phyloP scores from a whole-genome alignment of 495 filamentous ascomycete genomes.

The Podospora didyma region DNA sequence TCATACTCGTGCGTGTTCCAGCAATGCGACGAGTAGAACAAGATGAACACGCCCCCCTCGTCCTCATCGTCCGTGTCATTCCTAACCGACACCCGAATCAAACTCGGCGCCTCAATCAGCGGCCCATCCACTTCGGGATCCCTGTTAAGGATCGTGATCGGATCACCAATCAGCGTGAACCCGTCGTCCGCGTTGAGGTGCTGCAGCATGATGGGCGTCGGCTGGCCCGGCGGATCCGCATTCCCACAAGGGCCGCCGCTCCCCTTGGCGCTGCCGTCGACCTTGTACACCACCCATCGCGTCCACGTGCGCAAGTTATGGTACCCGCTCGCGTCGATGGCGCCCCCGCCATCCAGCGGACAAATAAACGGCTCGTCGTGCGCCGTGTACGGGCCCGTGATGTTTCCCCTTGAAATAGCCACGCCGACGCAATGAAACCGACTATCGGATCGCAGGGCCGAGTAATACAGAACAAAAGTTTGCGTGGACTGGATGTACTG shows the following conservation, averaged over 20 bases:
- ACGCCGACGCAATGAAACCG: too few relatives aligned
- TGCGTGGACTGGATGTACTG: slow-evolving; percentile 31
- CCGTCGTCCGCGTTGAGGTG: slow-evolving; percentile 46
- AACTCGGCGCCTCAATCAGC: too few relatives aligned
- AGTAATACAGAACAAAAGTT: slow-evolving; percentile 57
- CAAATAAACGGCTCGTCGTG: slow-evolving; percentile 45
- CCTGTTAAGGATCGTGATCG: slow-evolving; percentile 53
- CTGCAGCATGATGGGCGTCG: slow-evolving; percentile 59
- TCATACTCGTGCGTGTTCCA: slow-evolving; percentile 50
- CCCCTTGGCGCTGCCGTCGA: slow-evolving; percentile 57
- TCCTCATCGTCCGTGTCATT: slow-evolving; percentile 44
- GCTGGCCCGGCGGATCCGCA: slow-evolving; percentile 38
- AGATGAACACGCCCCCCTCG: slow-evolving; percentile 50
- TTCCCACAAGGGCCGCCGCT: slow-evolving; percentile 56
- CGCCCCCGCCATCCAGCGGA: slow-evolving; percentile 45
- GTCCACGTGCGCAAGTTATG: slow-evolving; percentile 42
- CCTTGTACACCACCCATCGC: slow-evolving; percentile 56
- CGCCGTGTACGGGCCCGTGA: slow-evolving; percentile 48
- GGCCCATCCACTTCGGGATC: slow-evolving; percentile 28
- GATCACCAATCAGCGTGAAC: slow-evolving; percentile 45
- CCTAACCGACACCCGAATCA: slow-evolving; percentile 50
- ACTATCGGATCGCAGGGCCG: slow-evolving; percentile 24
- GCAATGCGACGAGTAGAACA: slow-evolving; percentile 60
- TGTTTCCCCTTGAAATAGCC: too few relatives aligned
- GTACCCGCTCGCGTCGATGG: slow-evolving; percentile 56